Percentiles rank a stretch among this genome's conserved stretches.
phyloP scores from a whole-genome alignment of 768 basidiomycete genomes.

The Mycena filopes region DNA sequence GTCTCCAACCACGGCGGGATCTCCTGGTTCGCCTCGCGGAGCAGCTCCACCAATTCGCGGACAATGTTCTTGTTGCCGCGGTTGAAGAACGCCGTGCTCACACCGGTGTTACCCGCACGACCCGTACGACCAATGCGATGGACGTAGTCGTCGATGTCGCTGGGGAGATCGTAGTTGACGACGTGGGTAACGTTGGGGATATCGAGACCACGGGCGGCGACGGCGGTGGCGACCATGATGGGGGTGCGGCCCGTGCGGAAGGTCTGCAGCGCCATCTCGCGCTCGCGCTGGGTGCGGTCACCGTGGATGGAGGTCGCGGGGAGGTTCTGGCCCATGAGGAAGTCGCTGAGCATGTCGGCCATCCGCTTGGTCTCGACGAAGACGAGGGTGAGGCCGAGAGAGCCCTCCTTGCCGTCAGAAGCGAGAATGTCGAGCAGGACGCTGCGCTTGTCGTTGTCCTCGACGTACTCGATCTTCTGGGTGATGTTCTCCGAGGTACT shows the following conservation, averaged over 20 bases:
- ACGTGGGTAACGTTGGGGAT: conserved; percentile 99
- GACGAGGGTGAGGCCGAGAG: conserved; percentile 84
- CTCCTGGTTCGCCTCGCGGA: conserved; percentile 96
- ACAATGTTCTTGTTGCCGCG: conserved; percentile 93
- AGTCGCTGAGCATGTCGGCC: conserved; percentile 98
- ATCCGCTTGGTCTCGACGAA: conserved; percentile 99
- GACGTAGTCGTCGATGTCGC: conserved; percentile 99
- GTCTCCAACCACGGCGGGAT: conserved; percentile 92
- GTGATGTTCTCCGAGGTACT: conserved; percentile 99
- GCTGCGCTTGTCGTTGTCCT: conserved; percentile 96
- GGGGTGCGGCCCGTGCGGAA: conserved; percentile 97
- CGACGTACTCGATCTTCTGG: conserved; percentile 98
- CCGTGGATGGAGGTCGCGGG: conserved; percentile 98
- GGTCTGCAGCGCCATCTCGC: conserved; percentile 93
- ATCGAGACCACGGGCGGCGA: conserved; percentile 98
- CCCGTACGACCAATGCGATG: conserved; percentile 98
- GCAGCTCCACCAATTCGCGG: conserved; percentile 89
- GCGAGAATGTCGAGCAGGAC: conserved; percentile 94
- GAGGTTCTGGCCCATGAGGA: conserved; percentile 83
- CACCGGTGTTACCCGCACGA: conserved; percentile 97
- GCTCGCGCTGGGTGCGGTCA: conserved; percentile 97
- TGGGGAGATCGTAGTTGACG: conserved; percentile 97
- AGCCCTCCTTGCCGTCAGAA: conserved; percentile 69
- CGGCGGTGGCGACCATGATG: conserved; percentile 97
- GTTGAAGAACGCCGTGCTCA: conserved; percentile 96